Evolutionary conservation across 257 asterid genomes (phyloP), one percentile per base, ranked within the genome.

Genomic region (Capsicum baccatum): DNA sequence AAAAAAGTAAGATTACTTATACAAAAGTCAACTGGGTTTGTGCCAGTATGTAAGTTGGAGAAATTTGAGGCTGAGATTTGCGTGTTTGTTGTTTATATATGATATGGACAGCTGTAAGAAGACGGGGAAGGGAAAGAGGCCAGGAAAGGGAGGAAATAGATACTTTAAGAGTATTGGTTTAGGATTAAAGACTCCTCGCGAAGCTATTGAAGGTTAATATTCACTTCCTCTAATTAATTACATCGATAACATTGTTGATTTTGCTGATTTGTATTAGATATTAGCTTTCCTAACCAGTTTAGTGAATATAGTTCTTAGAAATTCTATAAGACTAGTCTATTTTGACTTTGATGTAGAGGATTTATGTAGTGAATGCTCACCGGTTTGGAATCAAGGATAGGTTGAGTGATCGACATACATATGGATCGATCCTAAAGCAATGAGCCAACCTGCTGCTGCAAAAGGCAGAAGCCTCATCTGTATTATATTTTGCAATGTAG

Each of bases 101-200:
- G 64, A 54, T 26, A 42, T 63, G 9, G 58, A 79, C 85, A 89
- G 90, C 85, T 90, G 90, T 70, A 90, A 90, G 90, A 90, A 90
- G 62, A 76, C 88, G 2, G 91, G 89, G 62, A 90, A 90, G 79
- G 92, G 91, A 21, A 90, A 90, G 85, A 81, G 87, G 33, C 92
- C 92, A 19, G 91, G 91, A 42, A 90, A 90, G 83, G 91, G 92
- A 8, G 91, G 92, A 6, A 88, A 90, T 68, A 89, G 90, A 62
- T 90, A 59, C 88, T 86, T 79, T 83, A 90, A 90, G 90, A 90
- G 88, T 82, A 85, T 90, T 6, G 92, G 92, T 6, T 63, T 90
- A 57, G 90, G 90, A 42, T 90, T 90, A 82, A 88, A 89, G 62
- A 88, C 90, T 12, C 91, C 91, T 2, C 89, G 89, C 55, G 91